These are phyloP conservation scores for Aegilops sharonensis DNA, from an alignment of 176 grass and related monocot genomes.

Conservation along the genomic window DNA sequence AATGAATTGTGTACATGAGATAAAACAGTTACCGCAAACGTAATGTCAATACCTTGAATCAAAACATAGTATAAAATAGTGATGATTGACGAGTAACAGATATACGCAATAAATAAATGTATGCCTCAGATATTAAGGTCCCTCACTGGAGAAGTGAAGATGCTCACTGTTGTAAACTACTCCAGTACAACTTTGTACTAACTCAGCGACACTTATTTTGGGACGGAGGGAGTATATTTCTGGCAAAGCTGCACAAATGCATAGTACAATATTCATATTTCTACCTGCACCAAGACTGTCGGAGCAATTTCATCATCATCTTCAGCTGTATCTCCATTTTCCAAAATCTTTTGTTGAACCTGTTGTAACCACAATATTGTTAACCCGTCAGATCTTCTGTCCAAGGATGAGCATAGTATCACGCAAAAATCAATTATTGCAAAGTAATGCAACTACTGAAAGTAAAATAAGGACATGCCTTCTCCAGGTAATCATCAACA, in stretches of 20 bases:
- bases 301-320: slow-evolving; percentile 68
- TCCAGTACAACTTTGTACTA: no score
- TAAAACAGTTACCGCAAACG: background rate
- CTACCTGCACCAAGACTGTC: slow-evolving; percentile 88
- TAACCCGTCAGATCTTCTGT: slow-evolving; percentile 5
- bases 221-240: background rate
- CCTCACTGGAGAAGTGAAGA: background rate
- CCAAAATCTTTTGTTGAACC: slow-evolving; percentile 83
- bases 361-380: slow-evolving; percentile 38
- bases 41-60: background rate
- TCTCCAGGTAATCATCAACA: slow-evolving; percentile 84
- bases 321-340: slow-evolving; percentile 49
- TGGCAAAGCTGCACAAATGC: background rate
- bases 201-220: no score
- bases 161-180: background rate
- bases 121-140: background rate
- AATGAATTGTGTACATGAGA: background rate
- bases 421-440: background rate
- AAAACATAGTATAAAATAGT: background rate
- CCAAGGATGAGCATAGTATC: background rate
- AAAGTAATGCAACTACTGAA: slow-evolving; percentile 10
- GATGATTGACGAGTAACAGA: background rate
- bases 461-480: slow-evolving; percentile 47
- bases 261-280: slow-evolving; percentile 15
- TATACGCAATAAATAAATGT: background rate